A percentile compares a stretch with the other conserved stretches of the same genome.
Evolutionary conservation across 805 yeast species (phyloP).

Genomic region (Yueomyces sinensis): DNA sequence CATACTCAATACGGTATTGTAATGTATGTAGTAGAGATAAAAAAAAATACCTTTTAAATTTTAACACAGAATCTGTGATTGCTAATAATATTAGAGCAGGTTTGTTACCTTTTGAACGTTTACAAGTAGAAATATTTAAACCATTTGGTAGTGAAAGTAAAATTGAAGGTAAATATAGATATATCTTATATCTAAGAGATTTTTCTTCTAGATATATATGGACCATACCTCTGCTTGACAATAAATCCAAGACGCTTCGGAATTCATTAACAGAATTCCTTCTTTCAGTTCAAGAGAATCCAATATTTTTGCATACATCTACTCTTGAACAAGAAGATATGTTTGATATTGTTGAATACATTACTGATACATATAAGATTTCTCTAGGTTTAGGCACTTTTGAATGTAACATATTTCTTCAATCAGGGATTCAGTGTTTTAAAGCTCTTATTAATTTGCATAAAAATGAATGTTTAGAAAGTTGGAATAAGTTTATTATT

Average conservation of each 20-base stretch:
- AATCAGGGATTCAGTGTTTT: slow-evolving; percentile 10
- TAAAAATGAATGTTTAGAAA: slow-evolving; percentile 11
- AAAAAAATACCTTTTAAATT: too few species aligned
- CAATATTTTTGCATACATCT: slow-evolving; percentile 19
- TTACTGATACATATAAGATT: slow-evolving; percentile 11
- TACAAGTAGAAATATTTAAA: slow-evolving; percentile 20
- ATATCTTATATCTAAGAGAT: slow-evolving; percentile 18
- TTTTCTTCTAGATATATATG: slow-evolving; percentile 20
- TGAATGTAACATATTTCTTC: slow-evolving; percentile 7
- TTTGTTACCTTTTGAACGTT: slow-evolving; percentile 16
- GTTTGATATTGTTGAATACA: slow-evolving; percentile 15
- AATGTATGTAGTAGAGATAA: slow-evolving; percentile 10
- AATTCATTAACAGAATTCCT: slow-evolving; percentile 9
- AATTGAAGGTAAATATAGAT: slow-evolving; percentile 16
- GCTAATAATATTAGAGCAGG: slow-evolving; percentile 3
- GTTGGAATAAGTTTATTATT: slow-evolving; percentile 18
- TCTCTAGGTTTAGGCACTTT: slow-evolving; percentile 17
- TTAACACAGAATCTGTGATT: background rate
- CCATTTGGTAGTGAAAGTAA: slow-evolving; percentile 12
- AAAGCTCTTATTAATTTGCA: slow-evolving; percentile 6
- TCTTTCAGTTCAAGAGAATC: slow-evolving; percentile 10
- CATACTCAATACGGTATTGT: slow-evolving; percentile 13
- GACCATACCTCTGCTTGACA: slow-evolving; percentile 16
- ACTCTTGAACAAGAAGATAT: slow-evolving; percentile 18
- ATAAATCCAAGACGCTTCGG: slow-evolving; percentile 11